Evolutionary conservation across 208 protist species (phyloP).

Genomic region (Trichomonas vaginalis): DNA sequence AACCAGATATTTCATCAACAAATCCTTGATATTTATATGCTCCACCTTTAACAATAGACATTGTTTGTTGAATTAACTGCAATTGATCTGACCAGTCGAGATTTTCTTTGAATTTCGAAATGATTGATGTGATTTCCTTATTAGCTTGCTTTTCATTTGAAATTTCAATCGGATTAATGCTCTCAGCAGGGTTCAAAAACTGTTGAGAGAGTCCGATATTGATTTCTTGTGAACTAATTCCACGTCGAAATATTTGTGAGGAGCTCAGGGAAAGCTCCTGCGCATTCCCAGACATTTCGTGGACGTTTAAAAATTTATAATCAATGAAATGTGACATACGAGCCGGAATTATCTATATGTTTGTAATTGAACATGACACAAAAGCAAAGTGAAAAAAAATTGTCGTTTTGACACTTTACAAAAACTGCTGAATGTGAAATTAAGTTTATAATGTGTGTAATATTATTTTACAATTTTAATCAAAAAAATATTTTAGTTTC

Average conservation of each 20-base stretch:
- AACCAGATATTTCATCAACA: not conserved
- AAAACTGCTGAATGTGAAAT: too few relatives aligned
- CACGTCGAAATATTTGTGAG: not conserved
- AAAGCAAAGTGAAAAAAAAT: too few relatives aligned
- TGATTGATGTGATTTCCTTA: not conserved
- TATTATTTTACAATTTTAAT: too few relatives aligned
- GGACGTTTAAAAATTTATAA: not conserved
- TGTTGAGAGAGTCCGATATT: not conserved
- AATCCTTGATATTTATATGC: not conserved
- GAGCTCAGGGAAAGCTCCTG: not conserved
- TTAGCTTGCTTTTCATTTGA: not conserved
- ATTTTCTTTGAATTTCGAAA: not conserved
- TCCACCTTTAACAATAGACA: not conserved
- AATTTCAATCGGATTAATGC: not conserved
- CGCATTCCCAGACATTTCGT: not conserved
- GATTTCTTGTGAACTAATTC: not conserved
- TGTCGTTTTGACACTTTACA: too few relatives aligned
- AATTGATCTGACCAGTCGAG: not conserved
- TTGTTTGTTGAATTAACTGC: not conserved
- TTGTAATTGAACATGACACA: too few relatives aligned
- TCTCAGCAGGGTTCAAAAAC: not conserved
- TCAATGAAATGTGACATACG: too few relatives aligned
- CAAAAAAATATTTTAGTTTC: too few relatives aligned
- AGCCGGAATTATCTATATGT: too few relatives aligned
- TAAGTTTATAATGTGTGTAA: too few relatives aligned